Evolutionary conservation across 177 flowering plant genomes (phyloP), one percentile per base, ranked within the genome.

Genomic region (Vitis hybrid): DNA sequence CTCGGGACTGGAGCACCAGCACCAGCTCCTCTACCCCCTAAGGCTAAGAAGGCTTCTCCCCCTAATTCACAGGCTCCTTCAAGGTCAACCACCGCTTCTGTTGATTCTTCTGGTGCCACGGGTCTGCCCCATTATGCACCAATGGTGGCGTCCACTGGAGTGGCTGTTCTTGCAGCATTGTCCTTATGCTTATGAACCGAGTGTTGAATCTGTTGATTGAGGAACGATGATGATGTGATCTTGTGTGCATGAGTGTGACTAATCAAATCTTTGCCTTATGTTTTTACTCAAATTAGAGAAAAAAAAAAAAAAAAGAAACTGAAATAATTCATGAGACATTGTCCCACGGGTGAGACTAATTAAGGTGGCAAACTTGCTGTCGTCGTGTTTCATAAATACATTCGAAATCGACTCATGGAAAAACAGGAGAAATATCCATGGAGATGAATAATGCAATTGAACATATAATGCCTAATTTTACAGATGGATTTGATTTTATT

Each of bases 91-190:
- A 19, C 63, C 4, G 6, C 50, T 48, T 18, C 9, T 14, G 54
- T 18, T 61, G 61, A 71, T 65, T 2, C 81, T 52, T 79, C 87
- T 6, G 60, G 24, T 58, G 82, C 78, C 30, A 51, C 6, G 46
- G 70, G 64, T 11, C 60, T 65, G 32, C 46, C 21, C 1, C 18
- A 2, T 9, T 4, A 40, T 56, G 35, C 6, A 5, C 8, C 56
- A 2, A 51, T 30, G 1, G 14, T 24, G 11, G 32, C 63, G 50
- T 65, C 75, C 12, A 18, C 70, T 15, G 62, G 30, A 19, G 65
- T 74, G 52, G 73, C 72, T 2, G 51, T 67, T 15, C 11, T 75
- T 32, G 75, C 49, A 6, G 61, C 74, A 21, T 51, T 46, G 24
- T 48, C 66, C 30, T 62, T 72, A 59, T 72, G 50, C 62, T 60